Conservation (phyloP, 1,284 basidiomycete genomes). For the Melampsora larici-populina region DNA sequence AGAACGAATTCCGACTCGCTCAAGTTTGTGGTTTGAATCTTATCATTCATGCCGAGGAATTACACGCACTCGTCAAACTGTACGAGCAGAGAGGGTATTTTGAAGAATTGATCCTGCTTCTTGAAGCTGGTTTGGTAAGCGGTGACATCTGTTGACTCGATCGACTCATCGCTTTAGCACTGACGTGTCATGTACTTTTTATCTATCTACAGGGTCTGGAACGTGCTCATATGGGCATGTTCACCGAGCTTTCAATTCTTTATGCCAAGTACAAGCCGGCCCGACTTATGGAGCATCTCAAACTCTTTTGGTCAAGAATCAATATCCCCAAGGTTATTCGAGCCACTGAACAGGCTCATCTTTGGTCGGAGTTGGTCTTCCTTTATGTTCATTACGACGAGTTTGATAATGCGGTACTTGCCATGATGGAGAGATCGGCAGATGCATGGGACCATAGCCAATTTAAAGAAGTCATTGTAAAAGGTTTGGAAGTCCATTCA, state of each 20-base stretch:
- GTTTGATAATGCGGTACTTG: constrained; percentile 87
- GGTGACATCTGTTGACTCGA: neutral
- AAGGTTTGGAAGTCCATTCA: constrained; percentile 51
- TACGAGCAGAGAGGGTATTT: constrained; percentile 93
- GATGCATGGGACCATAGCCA: constrained; percentile 99
- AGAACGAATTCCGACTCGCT: constrained; percentile 91
- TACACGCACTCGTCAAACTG: constrained; percentile 71
- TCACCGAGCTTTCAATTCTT: constrained; percentile 89
- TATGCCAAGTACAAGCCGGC: constrained; percentile 96
- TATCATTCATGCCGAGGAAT: constrained; percentile 91
- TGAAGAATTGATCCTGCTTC: constrained; percentile 82
- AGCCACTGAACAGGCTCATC: constrained; percentile 89
- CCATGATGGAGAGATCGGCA: constrained; percentile 94
- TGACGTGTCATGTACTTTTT: neutral
- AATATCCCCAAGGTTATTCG: constrained; percentile 88
- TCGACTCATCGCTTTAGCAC: neutral
- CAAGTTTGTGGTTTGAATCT: constrained; percentile 98
- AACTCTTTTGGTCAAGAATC: constrained; percentile 93
- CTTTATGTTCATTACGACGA: constrained; percentile 97
- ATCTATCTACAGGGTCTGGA: constrained; percentile 60
- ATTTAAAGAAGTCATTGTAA: constrained; percentile 93
- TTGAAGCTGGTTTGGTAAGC: constrained; percentile 88
- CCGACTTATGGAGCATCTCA: constrained; percentile 98
- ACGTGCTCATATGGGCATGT: constrained; percentile 80
- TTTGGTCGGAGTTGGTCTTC: constrained; percentile 98